These are phyloP conservation scores for Mucor plumbeus DNA, from an alignment of 371 early-diverging fungal species.

Conservation along the genomic window DNA sequence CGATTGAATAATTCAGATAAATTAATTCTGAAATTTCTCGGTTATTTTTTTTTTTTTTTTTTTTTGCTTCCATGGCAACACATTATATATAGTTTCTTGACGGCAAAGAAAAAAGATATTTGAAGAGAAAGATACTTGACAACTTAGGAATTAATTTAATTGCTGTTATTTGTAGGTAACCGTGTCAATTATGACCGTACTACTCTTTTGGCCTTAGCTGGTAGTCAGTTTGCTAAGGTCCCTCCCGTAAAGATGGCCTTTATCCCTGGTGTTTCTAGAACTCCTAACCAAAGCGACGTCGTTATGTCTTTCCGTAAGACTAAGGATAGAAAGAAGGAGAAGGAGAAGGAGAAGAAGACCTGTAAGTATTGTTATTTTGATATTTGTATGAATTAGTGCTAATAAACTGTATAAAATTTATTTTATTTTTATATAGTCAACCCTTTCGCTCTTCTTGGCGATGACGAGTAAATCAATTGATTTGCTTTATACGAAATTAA, in stretches of 20 bases:
- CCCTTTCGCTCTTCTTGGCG: slow-evolving; percentile 45
- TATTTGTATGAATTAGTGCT: too few species aligned
- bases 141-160: neutral
- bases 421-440: slow-evolving; percentile 36
- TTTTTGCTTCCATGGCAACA: neutral
- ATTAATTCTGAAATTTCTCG: neutral
- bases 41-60: neutral
- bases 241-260: slow-evolving; percentile 66
- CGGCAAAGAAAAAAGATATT: neutral
- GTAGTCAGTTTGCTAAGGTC: slow-evolving; percentile 67
- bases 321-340: slow-evolving; percentile 47
- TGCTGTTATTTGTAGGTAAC: slow-evolving; percentile 26
- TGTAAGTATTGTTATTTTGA: slow-evolving; percentile 33
- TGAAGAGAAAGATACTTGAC: too few species aligned
- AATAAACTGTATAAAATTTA: neutral
- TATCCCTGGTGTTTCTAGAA: slow-evolving; percentile 69
- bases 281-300: slow-evolving; percentile 38
- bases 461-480: slow-evolving; percentile 19
- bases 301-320: slow-evolving; percentile 39
- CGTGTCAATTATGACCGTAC: slow-evolving; percentile 71
- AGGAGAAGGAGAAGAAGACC: slow-evolving; percentile 51
- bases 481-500: neutral
- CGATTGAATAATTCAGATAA: neutral
- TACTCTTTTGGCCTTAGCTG: slow-evolving; percentile 66
- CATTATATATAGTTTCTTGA: neutral